Evolutionary conservation across 2,329 filamentous ascomycete genomes (phyloP), one percentile per base, ranked within the genome.

Genomic region (Fusarium falciforme): DNA sequence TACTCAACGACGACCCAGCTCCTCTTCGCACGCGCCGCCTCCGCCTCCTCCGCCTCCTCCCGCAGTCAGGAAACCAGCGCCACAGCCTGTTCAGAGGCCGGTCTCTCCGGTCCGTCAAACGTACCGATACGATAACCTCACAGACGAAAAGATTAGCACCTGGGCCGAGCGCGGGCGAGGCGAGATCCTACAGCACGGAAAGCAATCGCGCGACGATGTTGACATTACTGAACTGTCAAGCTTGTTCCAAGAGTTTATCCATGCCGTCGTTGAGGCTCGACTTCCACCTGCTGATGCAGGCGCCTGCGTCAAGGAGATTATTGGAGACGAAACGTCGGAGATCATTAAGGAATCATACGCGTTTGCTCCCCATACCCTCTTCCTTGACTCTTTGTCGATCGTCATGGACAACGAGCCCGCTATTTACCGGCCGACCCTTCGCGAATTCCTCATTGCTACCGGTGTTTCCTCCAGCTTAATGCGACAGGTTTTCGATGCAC

Each of bases 181-280:
- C 70, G 89, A 90, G 29, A 85, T 97, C 14, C 83, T 96, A 22
- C 87, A 90, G 25, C 87, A 90, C 76, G 93, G 92, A 27, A 81
- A 88, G 49, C 87, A 91, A 75, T 91, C 92, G 57, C 89, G 91
- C 76, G 84, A 89, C 38, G 89, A 93, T 73, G 90, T 93, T 74
- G 92, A 97, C 78, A 85, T 89, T 9, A 86, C 92, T 54, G 89
- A 91, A 66, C 85, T 97, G 40, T 91, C 92, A 33, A 89, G 89
- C 16, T 85, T 98, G 25, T 94, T 95, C 76, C 94, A 98, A 83
- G 96, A 99, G 81, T 89, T 98, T 40, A 89, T 96, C 38, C 91
- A 92, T 70, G 91, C 94, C 36, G 91, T 92, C 20, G 84, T 97
- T 14, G 92, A 94, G 78, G 89, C 87, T 47, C 89, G 91, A 58